These are phyloP conservation scores for Penicillium lagena DNA, from an alignment of 495 filamentous ascomycete genomes.

Conservation along the genomic window DNA sequence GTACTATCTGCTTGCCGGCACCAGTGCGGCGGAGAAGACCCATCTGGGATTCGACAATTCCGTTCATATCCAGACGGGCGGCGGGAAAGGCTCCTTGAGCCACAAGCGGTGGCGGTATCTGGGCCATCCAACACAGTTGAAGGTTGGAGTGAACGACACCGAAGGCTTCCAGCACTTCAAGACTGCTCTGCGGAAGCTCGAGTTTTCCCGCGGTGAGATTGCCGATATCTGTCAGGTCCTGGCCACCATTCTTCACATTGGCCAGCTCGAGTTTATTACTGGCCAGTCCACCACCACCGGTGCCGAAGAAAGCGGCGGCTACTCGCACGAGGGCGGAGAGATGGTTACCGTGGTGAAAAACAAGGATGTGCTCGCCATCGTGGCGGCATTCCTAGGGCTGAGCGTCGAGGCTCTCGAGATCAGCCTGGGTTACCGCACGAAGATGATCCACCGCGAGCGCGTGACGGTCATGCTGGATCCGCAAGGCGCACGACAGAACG, in stretches of 20 bases:
- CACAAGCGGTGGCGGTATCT: slow-evolving; percentile 91
- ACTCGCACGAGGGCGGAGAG: slow-evolving; percentile 90
- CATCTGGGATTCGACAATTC: slow-evolving; percentile 76
- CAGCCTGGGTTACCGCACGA: slow-evolving; percentile 89
- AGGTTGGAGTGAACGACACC: slow-evolving; percentile 90
- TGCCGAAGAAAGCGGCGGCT: slow-evolving; percentile 90
- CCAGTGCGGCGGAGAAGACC: slow-evolving; percentile 78
- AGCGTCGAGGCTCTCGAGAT: slow-evolving; percentile 72
- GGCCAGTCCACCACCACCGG: slow-evolving; percentile 68
- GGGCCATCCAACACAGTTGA: slow-evolving; percentile 92
- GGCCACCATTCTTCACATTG: slow-evolving; percentile 87
- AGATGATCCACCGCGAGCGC: slow-evolving; percentile 87
- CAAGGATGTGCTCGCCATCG: slow-evolving; percentile 76
- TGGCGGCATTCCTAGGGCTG: slow-evolving; percentile 90
- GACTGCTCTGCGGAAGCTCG: slow-evolving; percentile 85
- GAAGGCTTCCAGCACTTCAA: slow-evolving; percentile 98
- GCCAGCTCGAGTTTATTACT: slow-evolving; percentile 85
- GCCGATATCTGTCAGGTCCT: slow-evolving; percentile 94
- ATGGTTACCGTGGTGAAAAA: slow-evolving; percentile 82
- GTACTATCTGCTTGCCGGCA: slow-evolving; percentile 92
- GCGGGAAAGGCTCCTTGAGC: slow-evolving; percentile 44
- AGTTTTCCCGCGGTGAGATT: slow-evolving; percentile 88
- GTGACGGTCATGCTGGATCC: slow-evolving; percentile 98
- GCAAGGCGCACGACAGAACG: slow-evolving; percentile 79
- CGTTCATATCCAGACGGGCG: slow-evolving; percentile 30